Evolutionary conservation across 805 yeast genomes (phyloP), one percentile per base, ranked within the genome.

Genomic region (Lachancea meyersii): DNA sequence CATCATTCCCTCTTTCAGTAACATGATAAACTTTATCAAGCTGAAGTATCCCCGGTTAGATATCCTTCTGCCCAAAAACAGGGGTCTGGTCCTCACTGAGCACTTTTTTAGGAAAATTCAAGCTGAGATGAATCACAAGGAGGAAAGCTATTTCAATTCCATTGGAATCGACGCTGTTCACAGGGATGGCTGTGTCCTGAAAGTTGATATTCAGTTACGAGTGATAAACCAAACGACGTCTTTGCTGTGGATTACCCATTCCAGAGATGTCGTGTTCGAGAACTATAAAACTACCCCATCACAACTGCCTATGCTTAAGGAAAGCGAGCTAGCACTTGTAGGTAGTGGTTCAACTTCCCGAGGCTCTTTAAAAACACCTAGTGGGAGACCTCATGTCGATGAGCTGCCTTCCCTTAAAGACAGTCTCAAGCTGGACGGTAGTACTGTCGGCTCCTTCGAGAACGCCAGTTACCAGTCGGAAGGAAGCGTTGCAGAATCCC

Each of bases 201-300:
- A 72, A 43, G 72, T 89, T 31, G 97, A 89, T 63, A 76, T 86
- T 11, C 97, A 89, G 61, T 58, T 91, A 39, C 71, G 96, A 44
- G 85, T 86, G 2, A 69, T 85, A 23, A 72, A 76, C 17, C 55
- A 68, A 11, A 79, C 76, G 16, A 69, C 79, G 6, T 72, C 74
- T 40, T 79, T 86, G 3, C 62, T 89, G 17, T 91, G 97, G 97
- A 73, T 91, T 9, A 86, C 96, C 0, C 88, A 85, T 58, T 81
- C 91, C 1, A 77, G 91, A 53, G 65, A 61, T 44, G 64, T 58
- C 20, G 61, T 58, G 3, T 57, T 58, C 22, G 58, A 57, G 24
- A 60, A 61, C 31, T 63, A 61, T 22, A 56, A 57, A 24, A 61
- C 67, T 13, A 55, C 61, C 21, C 70, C 71, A 28, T 68, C 72